Conservation (phyloP, 1,284 basidiomycete species). For the Sparassis latifolia region DNA sequence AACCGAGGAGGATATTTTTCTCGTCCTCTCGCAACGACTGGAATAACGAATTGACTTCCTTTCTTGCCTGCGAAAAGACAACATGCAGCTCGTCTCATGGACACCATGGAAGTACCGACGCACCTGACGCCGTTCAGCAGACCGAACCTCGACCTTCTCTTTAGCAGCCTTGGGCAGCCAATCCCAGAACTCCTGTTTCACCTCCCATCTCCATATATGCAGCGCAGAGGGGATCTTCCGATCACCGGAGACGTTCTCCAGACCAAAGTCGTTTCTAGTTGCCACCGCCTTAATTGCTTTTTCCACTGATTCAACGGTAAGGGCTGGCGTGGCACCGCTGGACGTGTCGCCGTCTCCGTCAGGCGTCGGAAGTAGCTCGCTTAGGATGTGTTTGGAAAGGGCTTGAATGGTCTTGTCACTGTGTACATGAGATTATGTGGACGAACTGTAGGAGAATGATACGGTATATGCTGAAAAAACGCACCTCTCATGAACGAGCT, state of each 20-base stretch:
- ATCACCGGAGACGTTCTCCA: constrained; percentile 41
- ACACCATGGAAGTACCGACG: constrained; percentile 12
- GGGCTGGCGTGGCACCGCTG: constrained; percentile 19
- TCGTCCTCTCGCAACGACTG: constrained; percentile 50
- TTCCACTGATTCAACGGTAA: constrained; percentile 52
- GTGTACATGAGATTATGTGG: neutral
- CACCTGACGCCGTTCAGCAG: constrained; percentile 63
- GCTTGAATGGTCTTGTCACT: constrained; percentile 64
- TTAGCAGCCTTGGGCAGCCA: constrained; percentile 67
- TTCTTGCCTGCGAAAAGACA: constrained; percentile 46
- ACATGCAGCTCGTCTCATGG: constrained; percentile 2
- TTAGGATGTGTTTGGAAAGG: constrained; percentile 60
- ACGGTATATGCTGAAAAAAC: constrained; percentile 7
- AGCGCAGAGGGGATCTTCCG: constrained; percentile 51
- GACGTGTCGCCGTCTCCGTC: constrained; percentile 45
- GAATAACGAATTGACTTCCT: constrained; percentile 47
- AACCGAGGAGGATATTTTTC: constrained; percentile 45
- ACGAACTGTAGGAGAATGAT: neutral
- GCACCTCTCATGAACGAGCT: constrained; percentile 77
- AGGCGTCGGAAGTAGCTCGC: constrained; percentile 49
- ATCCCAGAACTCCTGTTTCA: constrained; percentile 46
- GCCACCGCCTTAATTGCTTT: constrained; percentile 53
- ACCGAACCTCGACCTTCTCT: constrained; percentile 60
- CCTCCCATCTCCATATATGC: constrained; percentile 88
- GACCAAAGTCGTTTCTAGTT: constrained; percentile 68